Evolutionary conservation across 768 basidiomycete species (phyloP), one percentile per base, ranked within the genome.

Genomic region (Tylopilus rubrobrunneus): DNA sequence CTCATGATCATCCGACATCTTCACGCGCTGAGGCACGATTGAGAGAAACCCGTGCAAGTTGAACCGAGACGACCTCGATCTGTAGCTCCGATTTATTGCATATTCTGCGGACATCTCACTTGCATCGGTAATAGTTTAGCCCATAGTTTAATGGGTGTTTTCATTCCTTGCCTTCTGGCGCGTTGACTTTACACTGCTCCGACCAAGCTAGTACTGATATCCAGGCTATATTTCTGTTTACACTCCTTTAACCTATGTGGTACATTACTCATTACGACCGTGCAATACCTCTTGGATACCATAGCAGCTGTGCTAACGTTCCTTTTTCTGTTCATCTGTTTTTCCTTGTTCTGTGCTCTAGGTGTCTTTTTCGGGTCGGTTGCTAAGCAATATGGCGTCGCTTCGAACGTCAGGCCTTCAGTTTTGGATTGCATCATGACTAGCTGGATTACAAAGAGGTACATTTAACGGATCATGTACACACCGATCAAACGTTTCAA

Each of bases 1-100:
- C 59, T 68, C 74, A 68, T 83, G 76, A 70, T 58, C 43, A 25
- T 17, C 39, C 45, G n/a, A 37, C 34, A 40, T 39, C 19, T 11
- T 48, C 51, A 19, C 41, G 19, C 33, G 31, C 33, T 51, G 42
- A 42, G 29, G 44, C 19, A 40, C 45, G 52, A 51, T 29, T 28
- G 36, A 7, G 34, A 31, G 43, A 39, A 48, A 42, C 7, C 19
- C 19, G 31, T 41, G 53, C 52, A 47, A 45, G 25, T 19, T 15
- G 39, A 45, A 27, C 40, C 27, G 42, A 53, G 48, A 49, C 29
- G 56, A 57, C 53, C 37, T 56, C 33, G 57, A 61, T 63, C 46
- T 64, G 56, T 62, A 65, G 28, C 46, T 41, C 37, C 46, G 51
- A 64, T 64, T 51, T 65, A 62, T 52, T 57, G 61, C 62, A 61